Conservation (phyloP, 2,329 filamentous ascomycete genomes). For the Raffaelea deltoideospora region DNA sequence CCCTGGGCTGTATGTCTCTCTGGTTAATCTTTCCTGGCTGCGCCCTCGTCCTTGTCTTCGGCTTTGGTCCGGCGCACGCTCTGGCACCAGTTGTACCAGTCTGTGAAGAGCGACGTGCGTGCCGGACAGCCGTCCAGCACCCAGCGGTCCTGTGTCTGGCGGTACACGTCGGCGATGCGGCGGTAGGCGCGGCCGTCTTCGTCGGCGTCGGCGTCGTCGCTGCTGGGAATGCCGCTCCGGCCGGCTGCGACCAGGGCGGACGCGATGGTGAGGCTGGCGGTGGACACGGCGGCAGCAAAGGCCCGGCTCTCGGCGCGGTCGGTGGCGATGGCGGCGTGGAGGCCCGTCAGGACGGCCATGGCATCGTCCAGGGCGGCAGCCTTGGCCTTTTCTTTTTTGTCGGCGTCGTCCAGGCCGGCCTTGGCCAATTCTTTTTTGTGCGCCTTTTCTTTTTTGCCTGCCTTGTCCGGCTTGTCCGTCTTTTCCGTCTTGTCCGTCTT, state of each 20-base stretch:
- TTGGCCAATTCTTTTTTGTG: constrained; percentile 16
- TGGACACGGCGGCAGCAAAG: constrained; percentile 62
- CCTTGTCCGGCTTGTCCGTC: constrained; percentile 20
- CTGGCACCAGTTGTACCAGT: constrained; percentile 57
- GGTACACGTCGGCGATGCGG: constrained; percentile 48
- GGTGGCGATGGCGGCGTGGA: constrained; percentile 57
- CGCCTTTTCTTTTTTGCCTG: constrained; percentile 19
- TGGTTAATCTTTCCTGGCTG: not conserved
- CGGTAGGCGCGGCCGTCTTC: constrained; percentile 33
- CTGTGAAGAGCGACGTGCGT: constrained; percentile 50
- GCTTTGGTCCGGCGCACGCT: constrained; percentile 1
- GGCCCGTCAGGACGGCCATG: constrained; percentile 42
- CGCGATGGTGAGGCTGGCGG: constrained; percentile 51
- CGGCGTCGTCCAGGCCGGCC: constrained; percentile 18
- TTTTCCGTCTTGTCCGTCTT: too few species aligned
- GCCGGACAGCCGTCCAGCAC: constrained; percentile 42
- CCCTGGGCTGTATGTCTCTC: not conserved
- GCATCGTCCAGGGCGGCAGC: constrained; percentile 21
- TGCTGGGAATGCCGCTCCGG: constrained; percentile 32
- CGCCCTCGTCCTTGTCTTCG: not conserved
- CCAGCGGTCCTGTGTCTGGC: constrained; percentile 43
- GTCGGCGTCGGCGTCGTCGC: constrained; percentile 28
- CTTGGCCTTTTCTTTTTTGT: too few species aligned
- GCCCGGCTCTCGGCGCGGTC: constrained; percentile 42
- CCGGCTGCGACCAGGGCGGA: constrained; percentile 43